Evolutionary conservation across 192 early-diverging fungal genomes (phyloP).

Genomic region (Coemansia sp.): DNA sequence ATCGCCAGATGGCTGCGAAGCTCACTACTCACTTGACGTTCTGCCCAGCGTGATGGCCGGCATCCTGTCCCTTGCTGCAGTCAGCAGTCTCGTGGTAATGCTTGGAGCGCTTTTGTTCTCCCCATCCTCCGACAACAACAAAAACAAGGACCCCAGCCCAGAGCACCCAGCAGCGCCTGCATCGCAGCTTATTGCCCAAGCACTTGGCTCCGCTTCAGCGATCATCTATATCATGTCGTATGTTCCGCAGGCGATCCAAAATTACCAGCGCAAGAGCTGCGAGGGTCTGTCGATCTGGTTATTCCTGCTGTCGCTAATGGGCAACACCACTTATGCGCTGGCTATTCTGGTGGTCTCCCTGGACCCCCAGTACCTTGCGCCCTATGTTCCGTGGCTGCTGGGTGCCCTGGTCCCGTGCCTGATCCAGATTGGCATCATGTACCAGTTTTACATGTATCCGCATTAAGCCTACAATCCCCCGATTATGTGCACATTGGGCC

Average conservation of each 20-base stretch:
- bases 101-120: slow-evolving; percentile 20
- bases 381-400: slow-evolving; percentile 74
- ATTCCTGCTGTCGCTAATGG: slow-evolving; percentile 77
- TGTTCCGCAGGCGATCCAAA: slow-evolving; percentile 81
- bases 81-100: slow-evolving; percentile 32
- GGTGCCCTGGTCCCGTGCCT: slow-evolving; percentile 72
- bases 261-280: slow-evolving; percentile 67
- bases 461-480: slow-evolving; percentile 10
- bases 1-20: background rate
- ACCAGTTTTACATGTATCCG: slow-evolving; percentile 66
- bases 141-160: background rate
- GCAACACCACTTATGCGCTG: slow-evolving; percentile 64
- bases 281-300: slow-evolving; percentile 81
- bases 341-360: slow-evolving; percentile 79
- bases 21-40: background rate
- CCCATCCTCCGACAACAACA: background rate
- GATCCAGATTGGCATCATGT: slow-evolving; percentile 75
- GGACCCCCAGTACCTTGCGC: slow-evolving; percentile 62
- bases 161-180: slow-evolving; percentile 13
- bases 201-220: slow-evolving; percentile 44
- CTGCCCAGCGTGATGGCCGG: slow-evolving; percentile 21
- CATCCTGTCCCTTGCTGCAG: slow-evolving; percentile 26
- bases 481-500: too few species aligned
- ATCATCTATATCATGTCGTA: slow-evolving; percentile 58
- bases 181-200: slow-evolving; percentile 41